Percentiles rank a stretch among this genome's conserved stretches.
These are phyloP conservation scores for Parathielavia hyrcaniae DNA, from an alignment of 495 filamentous ascomycete genomes.

Conservation along the genomic window DNA sequence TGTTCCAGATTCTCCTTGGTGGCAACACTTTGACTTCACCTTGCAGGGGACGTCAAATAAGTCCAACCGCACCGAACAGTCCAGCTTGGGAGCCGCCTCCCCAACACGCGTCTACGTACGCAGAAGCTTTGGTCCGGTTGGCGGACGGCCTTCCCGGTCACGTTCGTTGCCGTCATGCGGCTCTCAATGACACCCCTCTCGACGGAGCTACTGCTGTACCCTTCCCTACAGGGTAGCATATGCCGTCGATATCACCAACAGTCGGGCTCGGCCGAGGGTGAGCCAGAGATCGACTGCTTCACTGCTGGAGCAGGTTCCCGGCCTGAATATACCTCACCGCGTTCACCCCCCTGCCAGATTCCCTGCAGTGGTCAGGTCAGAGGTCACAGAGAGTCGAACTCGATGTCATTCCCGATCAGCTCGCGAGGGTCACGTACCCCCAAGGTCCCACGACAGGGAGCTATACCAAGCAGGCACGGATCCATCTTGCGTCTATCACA, in stretches of 20 bases:
- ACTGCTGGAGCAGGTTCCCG: neutral
- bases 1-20: neutral
- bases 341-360: neutral
- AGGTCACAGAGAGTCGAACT: neutral
- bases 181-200: neutral
- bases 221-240: neutral
- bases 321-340: neutral
- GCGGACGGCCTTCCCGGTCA: neutral
- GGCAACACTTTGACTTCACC: neutral
- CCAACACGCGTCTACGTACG: neutral
- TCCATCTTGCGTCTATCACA: neutral
- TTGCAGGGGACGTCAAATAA: neutral
- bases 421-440: neutral
- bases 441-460: neutral
- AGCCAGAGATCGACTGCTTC: neutral
- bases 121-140: neutral
- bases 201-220: neutral
- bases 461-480: neutral
- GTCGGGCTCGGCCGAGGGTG: neutral
- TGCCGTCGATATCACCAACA: slow-evolving; percentile 22
- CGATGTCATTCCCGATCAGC: neutral
- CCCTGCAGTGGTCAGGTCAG: neutral
- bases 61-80: neutral
- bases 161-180: neutral
- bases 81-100: no score